A percentile compares a stretch with the other conserved stretches of the same genome.
phyloP scores from a whole-genome alignment of 257 asterid genomes.

The Fraxinus americana region DNA sequence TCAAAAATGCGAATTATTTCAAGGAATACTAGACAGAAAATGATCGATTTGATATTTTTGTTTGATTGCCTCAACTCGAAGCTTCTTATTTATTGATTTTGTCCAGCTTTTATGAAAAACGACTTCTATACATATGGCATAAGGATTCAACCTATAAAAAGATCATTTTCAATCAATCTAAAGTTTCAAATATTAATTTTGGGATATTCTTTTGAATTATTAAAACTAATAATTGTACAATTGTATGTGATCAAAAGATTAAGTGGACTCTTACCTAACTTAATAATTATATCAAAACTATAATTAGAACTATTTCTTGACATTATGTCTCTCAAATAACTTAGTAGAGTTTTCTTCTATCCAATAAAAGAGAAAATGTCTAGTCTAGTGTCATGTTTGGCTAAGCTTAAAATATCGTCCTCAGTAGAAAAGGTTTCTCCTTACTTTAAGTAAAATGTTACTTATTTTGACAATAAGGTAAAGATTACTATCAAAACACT shows the following conservation, averaged over 20 bases:
- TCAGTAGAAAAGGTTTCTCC: neutral
- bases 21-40: no score
- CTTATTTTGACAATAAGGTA: neutral
- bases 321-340: neutral
- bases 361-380: neutral
- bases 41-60: no score
- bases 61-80: neutral
- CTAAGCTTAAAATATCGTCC: neutral
- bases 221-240: neutral
- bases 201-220: neutral
- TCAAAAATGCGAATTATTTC: no score
- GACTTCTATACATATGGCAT: neutral
- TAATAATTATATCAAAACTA: neutral
- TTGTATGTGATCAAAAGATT: neutral
- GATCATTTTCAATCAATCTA: neutral
- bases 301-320: neutral
- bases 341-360: neutral
- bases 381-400: neutral
- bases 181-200: neutral
- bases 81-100: neutral
- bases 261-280: conserved; percentile 3
- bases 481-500: neutral
- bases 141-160: neutral
- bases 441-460: neutral
- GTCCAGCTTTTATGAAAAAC: neutral